A percentile compares a stretch with the other conserved stretches of the same genome.
phyloP scores from a whole-genome alignment of 23 red algal species.

The Gracilariopsis chorda region DNA sequence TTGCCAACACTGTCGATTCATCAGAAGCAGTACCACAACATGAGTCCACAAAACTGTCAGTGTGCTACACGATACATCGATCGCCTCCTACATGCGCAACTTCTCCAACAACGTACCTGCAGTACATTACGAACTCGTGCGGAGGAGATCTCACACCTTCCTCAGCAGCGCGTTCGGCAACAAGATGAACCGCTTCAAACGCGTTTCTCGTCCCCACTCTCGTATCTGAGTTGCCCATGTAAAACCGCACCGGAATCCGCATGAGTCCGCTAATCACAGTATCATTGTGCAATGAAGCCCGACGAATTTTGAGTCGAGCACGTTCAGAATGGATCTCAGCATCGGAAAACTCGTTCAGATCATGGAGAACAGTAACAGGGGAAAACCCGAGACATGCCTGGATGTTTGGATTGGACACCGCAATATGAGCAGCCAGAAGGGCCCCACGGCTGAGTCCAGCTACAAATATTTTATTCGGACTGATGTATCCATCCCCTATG shows the following conservation, averaged over 20 bases:
- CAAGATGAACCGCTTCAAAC: slow-evolving; percentile 43
- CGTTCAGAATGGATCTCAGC: neutral
- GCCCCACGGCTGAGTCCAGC: slow-evolving; percentile 63
- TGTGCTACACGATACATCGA: no score
- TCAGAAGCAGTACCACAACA: neutral
- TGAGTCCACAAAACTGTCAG: neutral
- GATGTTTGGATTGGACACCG: slow-evolving; percentile 15
- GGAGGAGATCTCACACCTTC: slow-evolving; percentile 38
- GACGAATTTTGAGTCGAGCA: neutral
- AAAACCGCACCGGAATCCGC: slow-evolving; percentile 34
- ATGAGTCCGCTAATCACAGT: slow-evolving; percentile 14
- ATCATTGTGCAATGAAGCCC: slow-evolving; percentile 11
- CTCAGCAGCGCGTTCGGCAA: slow-evolving; percentile 22
- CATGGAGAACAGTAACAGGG: slow-evolving; percentile 44
- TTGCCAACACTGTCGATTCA: slow-evolving; percentile 41
- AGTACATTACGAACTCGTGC: slow-evolving; percentile 68
- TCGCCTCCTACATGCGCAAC: no score
- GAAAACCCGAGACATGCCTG: slow-evolving; percentile 36
- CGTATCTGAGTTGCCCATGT: slow-evolving; percentile 64
- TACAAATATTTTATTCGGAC: neutral
- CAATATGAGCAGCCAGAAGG: slow-evolving; percentile 44
- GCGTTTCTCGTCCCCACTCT: slow-evolving; percentile 57
- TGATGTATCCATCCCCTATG: slow-evolving; percentile 1
- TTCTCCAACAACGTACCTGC: slow-evolving; percentile 64
- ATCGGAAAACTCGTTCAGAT: slow-evolving; percentile 44